Evolutionary conservation across 306 rosid species (phyloP), one percentile per base, ranked within the genome.

Genomic region (Castanea mollissima): DNA sequence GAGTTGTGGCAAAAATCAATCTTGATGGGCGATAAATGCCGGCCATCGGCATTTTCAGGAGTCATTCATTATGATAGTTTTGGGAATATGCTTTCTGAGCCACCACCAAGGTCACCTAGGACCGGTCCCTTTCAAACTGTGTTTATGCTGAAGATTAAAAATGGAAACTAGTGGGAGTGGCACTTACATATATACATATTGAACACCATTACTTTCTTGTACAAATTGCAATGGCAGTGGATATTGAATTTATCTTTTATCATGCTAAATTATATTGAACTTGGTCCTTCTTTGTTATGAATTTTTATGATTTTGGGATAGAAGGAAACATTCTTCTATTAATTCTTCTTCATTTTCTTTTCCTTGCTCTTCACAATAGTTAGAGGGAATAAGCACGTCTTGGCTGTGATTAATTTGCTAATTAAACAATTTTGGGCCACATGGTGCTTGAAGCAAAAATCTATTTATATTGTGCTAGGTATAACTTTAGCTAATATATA

Each of bases 21-120:
- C 58, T 64, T 84, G 76, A 81, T 88, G 88, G 89, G 91, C 23
- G 88, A 83, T 49, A 88, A 76, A 69, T 88, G 88, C 46, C 75
- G 76, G n/a, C 89, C 88, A 0, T 55, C 83, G 5, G 46, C 81
- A 38, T 88, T 88, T 74, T 15, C 89, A 20, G 91, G 91, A 41
- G 86, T 74, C 20, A 70, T 86, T 46, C 81, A 83, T 74, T 83
- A 85, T 71, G 91, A 85, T 16, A 74, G 64, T 52, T 34, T 69
- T 4, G 89, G 91, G 20, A 85, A 85, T 69, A 84, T 52, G 10
- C 27, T 83, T 12, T 54, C 86, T 19, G 65, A 76, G 81, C 84
- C 75, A 55, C 84, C 85, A 11, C 81, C 60, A 69, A 83, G 82
- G 54, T 73, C 91, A 49, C 87, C 89, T 54, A 81, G 81, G 74